Conservation (phyloP, 805 yeast species). For the Candida khao-thaluensis region DNA sequence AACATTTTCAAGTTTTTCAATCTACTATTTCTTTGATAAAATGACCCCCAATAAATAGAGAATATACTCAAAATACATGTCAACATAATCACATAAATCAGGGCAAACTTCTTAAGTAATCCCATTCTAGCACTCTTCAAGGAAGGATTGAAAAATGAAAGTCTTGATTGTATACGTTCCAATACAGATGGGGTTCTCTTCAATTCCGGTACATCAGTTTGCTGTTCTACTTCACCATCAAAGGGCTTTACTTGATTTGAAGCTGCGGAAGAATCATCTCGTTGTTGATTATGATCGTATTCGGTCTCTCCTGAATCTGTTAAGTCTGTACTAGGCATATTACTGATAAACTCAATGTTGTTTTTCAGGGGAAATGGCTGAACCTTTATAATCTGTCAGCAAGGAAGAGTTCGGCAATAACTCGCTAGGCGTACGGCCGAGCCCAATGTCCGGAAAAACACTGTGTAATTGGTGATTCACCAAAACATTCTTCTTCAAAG, state of each 20-base stretch:
- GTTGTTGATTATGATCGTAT: neutral
- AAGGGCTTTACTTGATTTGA: neutral
- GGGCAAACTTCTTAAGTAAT: constrained; percentile 18
- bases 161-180: constrained; percentile 25
- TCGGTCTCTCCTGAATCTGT: too few species aligned
- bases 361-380: neutral
- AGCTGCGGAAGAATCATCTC: neutral
- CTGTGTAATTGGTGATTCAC: too few species aligned
- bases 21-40: constrained; percentile 29
- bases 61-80: constrained; percentile 32
- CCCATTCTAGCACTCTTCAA: constrained; percentile 21
- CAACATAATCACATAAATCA: constrained; percentile 32
- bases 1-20: constrained; percentile 33
- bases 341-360: neutral
- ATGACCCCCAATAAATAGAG: constrained; percentile 43
- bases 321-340: neutral
- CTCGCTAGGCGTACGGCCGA: too few species aligned
- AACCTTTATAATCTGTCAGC: neutral
- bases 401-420: too few species aligned
- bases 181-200: constrained; percentile 16
- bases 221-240: neutral
- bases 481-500: too few species aligned
- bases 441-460: too few species aligned
- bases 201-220: constrained; percentile 3
- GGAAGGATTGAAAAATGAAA: constrained; percentile 33